These are phyloP conservation scores for Neopestalotiopsis sp. DNA, from an alignment of 2,329 filamentous ascomycete species.

Conservation along the genomic window DNA sequence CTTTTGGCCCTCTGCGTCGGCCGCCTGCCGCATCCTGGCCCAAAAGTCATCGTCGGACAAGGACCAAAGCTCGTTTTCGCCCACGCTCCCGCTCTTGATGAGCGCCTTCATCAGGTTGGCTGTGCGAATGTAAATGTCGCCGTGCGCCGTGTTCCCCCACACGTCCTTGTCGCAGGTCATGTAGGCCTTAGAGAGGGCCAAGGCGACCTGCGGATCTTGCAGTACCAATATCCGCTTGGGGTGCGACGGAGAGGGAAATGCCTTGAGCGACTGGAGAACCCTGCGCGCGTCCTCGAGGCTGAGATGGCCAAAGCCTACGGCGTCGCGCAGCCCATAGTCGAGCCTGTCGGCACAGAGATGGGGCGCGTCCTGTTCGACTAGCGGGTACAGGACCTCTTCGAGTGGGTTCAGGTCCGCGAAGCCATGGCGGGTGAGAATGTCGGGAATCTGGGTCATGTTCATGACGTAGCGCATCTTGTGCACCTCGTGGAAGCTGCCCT, in stretches of 20 bases:
- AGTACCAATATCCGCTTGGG: slow-evolving; percentile 38
- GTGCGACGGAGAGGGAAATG: slow-evolving; percentile 32
- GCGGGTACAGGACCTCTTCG: slow-evolving; percentile 42
- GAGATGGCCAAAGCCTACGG: slow-evolving; percentile 37
- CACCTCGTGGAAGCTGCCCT: slow-evolving; percentile 44
- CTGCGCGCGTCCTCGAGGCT: slow-evolving; percentile 32
- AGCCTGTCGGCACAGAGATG: slow-evolving; percentile 45
- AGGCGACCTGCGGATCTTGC: slow-evolving; percentile 32
- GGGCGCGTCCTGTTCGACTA: slow-evolving; percentile 43
- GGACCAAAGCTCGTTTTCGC: slow-evolving; percentile 38
- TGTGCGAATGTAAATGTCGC: slow-evolving; percentile 38
- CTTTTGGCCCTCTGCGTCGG: slow-evolving; percentile 22
- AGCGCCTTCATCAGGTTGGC: slow-evolving; percentile 36
- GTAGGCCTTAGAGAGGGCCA: slow-evolving; percentile 39
- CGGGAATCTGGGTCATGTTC: slow-evolving; percentile 36
- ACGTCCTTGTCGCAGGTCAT: slow-evolving; percentile 38
- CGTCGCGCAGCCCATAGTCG: slow-evolving; percentile 44
- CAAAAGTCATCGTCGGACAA: slow-evolving; percentile 42
- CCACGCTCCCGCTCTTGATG: slow-evolving; percentile 27
- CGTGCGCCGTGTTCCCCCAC: slow-evolving; percentile 42
- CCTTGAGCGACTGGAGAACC: slow-evolving; percentile 33
- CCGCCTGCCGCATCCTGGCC: slow-evolving; percentile 32
- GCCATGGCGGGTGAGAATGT: slow-evolving; percentile 37
- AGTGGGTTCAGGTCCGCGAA: slow-evolving; percentile 34
- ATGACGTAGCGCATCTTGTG: slow-evolving; percentile 42